Percentiles rank a stretch among this genome's conserved stretches.
phyloP scores from a whole-genome alignment of 192 early-diverging fungal genomes.

The Backusella parvicylindrica region DNA sequence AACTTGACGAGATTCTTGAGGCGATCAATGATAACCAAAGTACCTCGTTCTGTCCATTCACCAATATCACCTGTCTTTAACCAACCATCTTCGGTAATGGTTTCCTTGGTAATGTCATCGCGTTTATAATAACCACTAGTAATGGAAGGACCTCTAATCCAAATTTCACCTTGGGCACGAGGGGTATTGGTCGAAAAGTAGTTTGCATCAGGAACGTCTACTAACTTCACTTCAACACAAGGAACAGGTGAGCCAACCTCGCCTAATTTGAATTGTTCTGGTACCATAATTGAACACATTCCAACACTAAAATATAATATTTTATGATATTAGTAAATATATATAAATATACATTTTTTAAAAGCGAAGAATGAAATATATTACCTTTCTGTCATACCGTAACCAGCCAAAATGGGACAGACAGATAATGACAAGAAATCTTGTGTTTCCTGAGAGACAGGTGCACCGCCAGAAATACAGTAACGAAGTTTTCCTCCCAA shows the following conservation, averaged over 20 bases:
- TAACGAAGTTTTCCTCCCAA: slow-evolving; percentile 65
- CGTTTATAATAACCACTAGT: slow-evolving; percentile 67
- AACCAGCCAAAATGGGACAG: slow-evolving; percentile 63
- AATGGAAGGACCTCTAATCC: slow-evolving; percentile 58
- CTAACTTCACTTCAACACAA: slow-evolving; percentile 59
- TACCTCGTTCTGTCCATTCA: slow-evolving; percentile 65
- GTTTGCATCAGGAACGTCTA: slow-evolving; percentile 51
- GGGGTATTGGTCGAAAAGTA: slow-evolving; percentile 44
- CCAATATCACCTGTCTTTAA: slow-evolving; percentile 76
- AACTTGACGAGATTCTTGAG: slow-evolving; percentile 81
- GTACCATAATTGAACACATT: slow-evolving; percentile 64
- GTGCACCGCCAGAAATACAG: slow-evolving; percentile 68
- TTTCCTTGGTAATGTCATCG: slow-evolving; percentile 53
- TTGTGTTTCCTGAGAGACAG: slow-evolving; percentile 68
- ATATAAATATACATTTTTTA: slow-evolving; percentile 18
- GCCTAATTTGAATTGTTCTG: slow-evolving; percentile 54
- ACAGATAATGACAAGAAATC: slow-evolving; percentile 62
- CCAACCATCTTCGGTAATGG: slow-evolving; percentile 65
- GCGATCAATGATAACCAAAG: slow-evolving; percentile 74
- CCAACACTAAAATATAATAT: slow-evolving; percentile 6
- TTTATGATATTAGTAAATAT: neutral
- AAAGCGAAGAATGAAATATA: slow-evolving; percentile 14
- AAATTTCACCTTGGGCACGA: slow-evolving; percentile 67
- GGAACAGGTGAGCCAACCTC: slow-evolving; percentile 73
- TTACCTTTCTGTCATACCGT: slow-evolving; percentile 65